Evolutionary conservation across 768 basidiomycete genomes (phyloP).

Genomic region (Termitomyces sp.): DNA sequence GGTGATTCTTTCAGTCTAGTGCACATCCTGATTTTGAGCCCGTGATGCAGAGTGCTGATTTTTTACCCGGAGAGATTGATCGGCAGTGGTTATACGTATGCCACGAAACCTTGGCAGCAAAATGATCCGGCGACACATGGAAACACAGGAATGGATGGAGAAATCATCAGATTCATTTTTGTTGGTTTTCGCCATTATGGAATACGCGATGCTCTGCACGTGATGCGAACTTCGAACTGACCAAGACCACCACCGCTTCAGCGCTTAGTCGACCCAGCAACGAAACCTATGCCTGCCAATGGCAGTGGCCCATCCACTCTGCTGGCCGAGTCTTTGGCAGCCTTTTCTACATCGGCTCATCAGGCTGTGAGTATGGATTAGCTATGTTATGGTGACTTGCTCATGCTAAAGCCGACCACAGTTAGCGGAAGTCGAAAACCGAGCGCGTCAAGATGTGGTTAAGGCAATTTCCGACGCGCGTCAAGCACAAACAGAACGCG

Average conservation of each 20-base stretch:
- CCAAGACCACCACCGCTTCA: not conserved
- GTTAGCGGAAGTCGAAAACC: slow-evolving; percentile 53
- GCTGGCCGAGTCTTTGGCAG: slow-evolving; percentile 18
- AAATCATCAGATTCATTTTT: not conserved
- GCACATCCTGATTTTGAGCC: not conserved
- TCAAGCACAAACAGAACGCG: slow-evolving; percentile 45
- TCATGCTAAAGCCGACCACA: slow-evolving; percentile 15
- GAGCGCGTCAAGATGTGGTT: slow-evolving; percentile 46
- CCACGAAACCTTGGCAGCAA: not conserved
- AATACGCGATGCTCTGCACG: slow-evolving; percentile 7
- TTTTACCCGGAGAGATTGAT: not conserved
- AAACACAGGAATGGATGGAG: not conserved
- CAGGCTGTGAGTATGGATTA: slow-evolving; percentile 14
- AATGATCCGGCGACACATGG: not conserved
- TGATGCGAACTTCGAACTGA: slow-evolving; percentile 1
- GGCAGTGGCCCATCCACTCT: slow-evolving; percentile 12
- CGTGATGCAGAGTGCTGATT: not conserved
- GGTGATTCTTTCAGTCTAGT: not conserved
- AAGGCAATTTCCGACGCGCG: slow-evolving; percentile 39
- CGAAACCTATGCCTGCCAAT: slow-evolving; percentile 5
- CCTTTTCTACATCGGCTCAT: slow-evolving; percentile 17
- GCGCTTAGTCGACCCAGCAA: not conserved
- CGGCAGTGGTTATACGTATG: not conserved
- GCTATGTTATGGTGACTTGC: too few relatives aligned
- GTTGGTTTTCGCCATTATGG: not conserved